Conservation (phyloP, 176 grass and related monocot species). For the Pharus latifolius region DNA sequence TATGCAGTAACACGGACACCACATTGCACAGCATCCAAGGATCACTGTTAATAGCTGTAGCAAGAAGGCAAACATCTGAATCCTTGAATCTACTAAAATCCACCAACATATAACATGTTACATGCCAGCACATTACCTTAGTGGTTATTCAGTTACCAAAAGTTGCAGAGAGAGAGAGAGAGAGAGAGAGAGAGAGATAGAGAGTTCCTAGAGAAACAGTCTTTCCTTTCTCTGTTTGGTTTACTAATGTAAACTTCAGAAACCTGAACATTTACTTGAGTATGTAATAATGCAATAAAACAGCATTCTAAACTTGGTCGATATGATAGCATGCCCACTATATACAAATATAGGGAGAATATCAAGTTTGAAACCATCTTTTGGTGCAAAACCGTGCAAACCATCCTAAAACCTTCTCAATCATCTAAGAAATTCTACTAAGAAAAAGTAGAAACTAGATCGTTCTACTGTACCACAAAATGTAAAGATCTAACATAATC, state of each 20-base stretch:
- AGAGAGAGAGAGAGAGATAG: too few species aligned
- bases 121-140: neutral
- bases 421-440: too few species aligned
- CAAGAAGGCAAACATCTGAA: neutral
- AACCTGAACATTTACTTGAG: neutral
- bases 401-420: too few species aligned
- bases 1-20: too few species aligned
- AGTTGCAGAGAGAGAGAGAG: neutral
- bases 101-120: neutral
- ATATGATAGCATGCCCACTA: neutral
- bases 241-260: too few species aligned
- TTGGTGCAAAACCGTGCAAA: too few species aligned
- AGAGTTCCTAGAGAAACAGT: too few species aligned
- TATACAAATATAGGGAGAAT: constrained; percentile 7
- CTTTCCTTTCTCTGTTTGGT: too few species aligned
- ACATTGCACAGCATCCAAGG: neutral
- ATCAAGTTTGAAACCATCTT: too few species aligned
- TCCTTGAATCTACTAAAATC: neutral
- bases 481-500: too few species aligned
- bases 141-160: neutral
- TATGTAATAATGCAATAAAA: neutral
- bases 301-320: neutral
- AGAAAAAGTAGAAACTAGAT: too few species aligned
- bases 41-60: neutral
- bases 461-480: too few species aligned